phyloP scores from a whole-genome alignment of 768 basidiomycete genomes.

The Mycena venus region DNA sequence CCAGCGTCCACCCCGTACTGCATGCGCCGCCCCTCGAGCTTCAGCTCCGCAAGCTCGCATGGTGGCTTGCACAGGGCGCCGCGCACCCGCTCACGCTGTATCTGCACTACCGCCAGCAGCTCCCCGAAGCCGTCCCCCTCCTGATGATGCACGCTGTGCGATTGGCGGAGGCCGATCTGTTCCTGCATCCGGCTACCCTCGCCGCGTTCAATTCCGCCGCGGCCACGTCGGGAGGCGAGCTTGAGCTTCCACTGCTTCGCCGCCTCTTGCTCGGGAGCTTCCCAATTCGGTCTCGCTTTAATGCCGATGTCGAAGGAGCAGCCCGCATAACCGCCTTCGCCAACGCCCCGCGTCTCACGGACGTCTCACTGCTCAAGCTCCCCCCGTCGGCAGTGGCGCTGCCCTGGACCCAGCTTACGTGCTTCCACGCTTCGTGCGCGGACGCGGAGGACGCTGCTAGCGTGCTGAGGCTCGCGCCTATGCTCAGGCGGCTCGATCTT shows the following conservation, averaged over 20 bases:
- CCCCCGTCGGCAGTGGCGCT: neutral
- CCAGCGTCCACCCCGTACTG: too few relatives aligned
- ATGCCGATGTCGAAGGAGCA: too few relatives aligned
- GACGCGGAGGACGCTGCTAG: neutral
- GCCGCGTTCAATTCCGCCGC: neutral
- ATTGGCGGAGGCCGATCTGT: slow-evolving; percentile 5
- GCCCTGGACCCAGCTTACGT: slow-evolving; percentile 8
- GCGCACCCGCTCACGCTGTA: slow-evolving; percentile 2
- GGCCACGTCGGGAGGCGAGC: neutral
- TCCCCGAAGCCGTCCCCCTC: neutral
- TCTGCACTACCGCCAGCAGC: slow-evolving; percentile 9
- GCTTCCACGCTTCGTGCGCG: neutral
- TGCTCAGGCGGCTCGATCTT: too few relatives aligned
- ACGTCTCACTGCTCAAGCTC: slow-evolving; percentile 7
- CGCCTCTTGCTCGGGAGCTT: slow-evolving; percentile 7
- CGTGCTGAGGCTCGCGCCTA: too few relatives aligned
- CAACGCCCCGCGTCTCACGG: neutral
- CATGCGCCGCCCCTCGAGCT: neutral
- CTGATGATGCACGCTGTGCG: neutral
- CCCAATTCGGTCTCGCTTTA: too few relatives aligned
- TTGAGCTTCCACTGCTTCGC: slow-evolving; percentile 1
- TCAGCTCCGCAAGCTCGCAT: neutral
- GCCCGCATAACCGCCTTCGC: slow-evolving; percentile 1
- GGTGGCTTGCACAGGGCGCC: neutral
- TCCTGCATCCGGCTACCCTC: slow-evolving; percentile 4